Evolutionary conservation across 495 filamentous ascomycete genomes (phyloP), one percentile per base, ranked within the genome.

Genomic region (Pyrenula aspistea): DNA sequence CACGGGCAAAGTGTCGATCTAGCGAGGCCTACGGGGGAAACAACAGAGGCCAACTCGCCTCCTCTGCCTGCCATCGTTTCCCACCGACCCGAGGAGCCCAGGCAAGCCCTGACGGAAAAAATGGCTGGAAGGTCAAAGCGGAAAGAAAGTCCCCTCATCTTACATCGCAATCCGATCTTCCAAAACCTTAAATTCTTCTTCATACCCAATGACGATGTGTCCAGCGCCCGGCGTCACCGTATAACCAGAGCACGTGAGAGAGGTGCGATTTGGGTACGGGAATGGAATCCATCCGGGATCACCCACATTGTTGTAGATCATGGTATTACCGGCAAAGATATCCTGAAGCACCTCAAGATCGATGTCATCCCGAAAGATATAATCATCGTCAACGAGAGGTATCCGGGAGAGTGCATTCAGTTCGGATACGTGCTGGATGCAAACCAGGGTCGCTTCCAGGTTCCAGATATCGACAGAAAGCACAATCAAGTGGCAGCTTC

Each of bases 271-370:
- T 87, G 86, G 80, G 68, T 76, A 22, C 77, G 65, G 51, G 71
- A 77, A 8, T 86, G 81, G 77, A 63, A 61, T 21, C 22, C 50
- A 52, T 59, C 68, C 0, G 62, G 67, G 56, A 68, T 86, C 4
- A 90, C 82, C 0, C 90, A 95, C 71, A 73, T 95, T 55, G 79
- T 97, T 57, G 87, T 88, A 2, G 93, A 96, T 62, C 86, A 83
- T 53, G 68, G 67, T 1, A 65, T 93, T 52, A 73, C 67, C 2
- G 91, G 82, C 61, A 67, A 74, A 3, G 80, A 93, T 57, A 71
- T 96, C n/a, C 60, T 87, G 20, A 72, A 67, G 31, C 72, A 78
- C 55, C 68, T 94, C 8, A 79, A 80, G 23, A 53, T 77, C 3
- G 64, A 73, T 4, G 58, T 60, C 12, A 60, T 84, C 31, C 74